These are phyloP conservation scores for Mortierella sp. DNA, from an alignment of 371 early-diverging fungal genomes.

Conservation along the genomic window DNA sequence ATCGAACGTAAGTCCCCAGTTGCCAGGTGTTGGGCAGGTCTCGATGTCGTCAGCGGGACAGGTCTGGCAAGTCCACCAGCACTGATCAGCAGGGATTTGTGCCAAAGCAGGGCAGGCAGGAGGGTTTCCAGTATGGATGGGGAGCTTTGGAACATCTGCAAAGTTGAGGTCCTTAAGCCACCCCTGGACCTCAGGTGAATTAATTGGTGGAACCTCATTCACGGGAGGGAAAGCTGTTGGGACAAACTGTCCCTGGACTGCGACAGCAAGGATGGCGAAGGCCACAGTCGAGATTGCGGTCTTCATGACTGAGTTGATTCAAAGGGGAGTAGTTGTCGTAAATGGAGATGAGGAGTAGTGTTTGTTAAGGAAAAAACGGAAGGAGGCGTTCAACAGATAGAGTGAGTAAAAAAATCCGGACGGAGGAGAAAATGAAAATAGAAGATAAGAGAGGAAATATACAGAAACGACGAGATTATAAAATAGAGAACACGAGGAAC, in stretches of 20 bases:
- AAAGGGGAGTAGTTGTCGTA: not conserved
- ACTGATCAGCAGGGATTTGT: conserved; percentile 12
- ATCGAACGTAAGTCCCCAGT: conserved; percentile 47
- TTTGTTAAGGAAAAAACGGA: not conserved
- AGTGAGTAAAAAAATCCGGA: not conserved
- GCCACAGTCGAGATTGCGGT: conserved; percentile 9
- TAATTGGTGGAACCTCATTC: conserved; percentile 27
- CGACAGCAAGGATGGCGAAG: conserved; percentile 8
- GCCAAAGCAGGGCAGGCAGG: conserved; percentile 13
- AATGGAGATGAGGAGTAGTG: not conserved
- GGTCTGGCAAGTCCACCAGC: conserved; percentile 40
- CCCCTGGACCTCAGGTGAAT: conserved; percentile 18
- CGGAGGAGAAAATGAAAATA: not conserved
- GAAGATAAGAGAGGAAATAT: not conserved
- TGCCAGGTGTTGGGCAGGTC: conserved; percentile 20
- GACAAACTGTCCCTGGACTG: conserved; percentile 18
- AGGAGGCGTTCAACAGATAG: not conserved
- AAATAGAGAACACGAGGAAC: not conserved
- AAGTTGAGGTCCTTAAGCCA: conserved; percentile 28
- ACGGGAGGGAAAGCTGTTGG: conserved; percentile 22
- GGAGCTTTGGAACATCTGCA: conserved; percentile 17
- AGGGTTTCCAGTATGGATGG: conserved; percentile 23
- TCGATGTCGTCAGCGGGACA: conserved; percentile 21
- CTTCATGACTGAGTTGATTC: conserved; percentile 17
- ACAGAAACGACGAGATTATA: conserved; percentile 1